Conservation (phyloP, 768 basidiomycete genomes). For the Leccinum obscurum region DNA sequence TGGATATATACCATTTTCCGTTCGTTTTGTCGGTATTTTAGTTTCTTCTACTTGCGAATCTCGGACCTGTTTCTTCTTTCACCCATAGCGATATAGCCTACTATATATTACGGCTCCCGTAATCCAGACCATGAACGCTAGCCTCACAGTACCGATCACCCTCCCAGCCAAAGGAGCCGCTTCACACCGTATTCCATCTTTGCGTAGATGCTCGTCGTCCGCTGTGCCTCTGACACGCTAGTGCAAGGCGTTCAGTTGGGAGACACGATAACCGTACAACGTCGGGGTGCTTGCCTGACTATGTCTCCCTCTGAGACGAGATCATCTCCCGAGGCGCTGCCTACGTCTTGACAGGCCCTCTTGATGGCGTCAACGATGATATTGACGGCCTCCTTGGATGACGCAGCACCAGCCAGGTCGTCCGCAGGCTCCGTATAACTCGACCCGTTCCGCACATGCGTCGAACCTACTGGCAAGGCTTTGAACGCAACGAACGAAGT, state of each 20-base stretch:
- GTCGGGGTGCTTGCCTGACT: slow-evolving; percentile 58
- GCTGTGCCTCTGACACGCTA: slow-evolving; percentile 80
- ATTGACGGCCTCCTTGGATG: slow-evolving; percentile 76
- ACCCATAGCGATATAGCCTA: slow-evolving; percentile 16
- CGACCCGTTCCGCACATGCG: slow-evolving; percentile 42
- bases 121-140: slow-evolving; percentile 7
- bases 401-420: slow-evolving; percentile 58
- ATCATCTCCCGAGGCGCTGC: slow-evolving; percentile 40
- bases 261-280: not conserved
- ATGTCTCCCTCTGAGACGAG: slow-evolving; percentile 72
- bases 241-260: slow-evolving; percentile 5
- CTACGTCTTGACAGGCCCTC: slow-evolving; percentile 65
- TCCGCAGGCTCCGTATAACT: slow-evolving; percentile 58
- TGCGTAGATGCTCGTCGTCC: slow-evolving; percentile 81
- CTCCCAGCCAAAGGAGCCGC: slow-evolving; percentile 84
- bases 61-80: slow-evolving; percentile 9
- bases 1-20: slow-evolving; percentile 24
- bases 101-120: slow-evolving; percentile 12
- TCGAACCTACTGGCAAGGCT: slow-evolving; percentile 70
- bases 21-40: slow-evolving; percentile 19
- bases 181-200: slow-evolving; percentile 96
- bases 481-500: slow-evolving; percentile 75
- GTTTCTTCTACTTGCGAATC: slow-evolving; percentile 7
- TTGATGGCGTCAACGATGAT: slow-evolving; percentile 70
- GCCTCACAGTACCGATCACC: slow-evolving; percentile 35